phyloP scores from a whole-genome alignment of 73 alveolate species.

The Blepharisma stoltei region DNA sequence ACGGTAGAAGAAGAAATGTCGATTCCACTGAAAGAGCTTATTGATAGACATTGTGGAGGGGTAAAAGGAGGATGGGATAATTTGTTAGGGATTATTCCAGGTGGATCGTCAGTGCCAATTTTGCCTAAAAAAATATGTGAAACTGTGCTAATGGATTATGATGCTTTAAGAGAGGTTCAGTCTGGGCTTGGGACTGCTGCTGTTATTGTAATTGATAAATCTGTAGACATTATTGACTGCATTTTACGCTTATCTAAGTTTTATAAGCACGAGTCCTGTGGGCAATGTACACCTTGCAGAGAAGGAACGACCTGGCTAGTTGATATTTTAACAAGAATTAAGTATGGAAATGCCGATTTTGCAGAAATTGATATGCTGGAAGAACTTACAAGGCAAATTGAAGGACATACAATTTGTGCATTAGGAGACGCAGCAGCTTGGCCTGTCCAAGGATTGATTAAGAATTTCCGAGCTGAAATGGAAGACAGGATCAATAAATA shows the following conservation, averaged over 20 bases:
- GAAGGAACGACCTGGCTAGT: constrained; percentile 91
- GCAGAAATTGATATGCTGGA: constrained; percentile 88
- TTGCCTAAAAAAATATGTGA: constrained; percentile 75
- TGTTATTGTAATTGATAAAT: constrained; percentile 86
- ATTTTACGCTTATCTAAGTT: constrained; percentile 77
- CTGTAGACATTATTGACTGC: constrained; percentile 82
- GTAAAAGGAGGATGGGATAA: constrained; percentile 95
- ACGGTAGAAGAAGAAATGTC: constrained; percentile 88
- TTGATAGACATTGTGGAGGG: constrained; percentile 89
- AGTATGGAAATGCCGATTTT: constrained; percentile 83
- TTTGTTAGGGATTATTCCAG: constrained; percentile 77
- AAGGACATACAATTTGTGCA: constrained; percentile 92
- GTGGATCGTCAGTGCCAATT: constrained; percentile 90
- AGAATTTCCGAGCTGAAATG: constrained; percentile 72
- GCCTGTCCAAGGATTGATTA: constrained; percentile 88
- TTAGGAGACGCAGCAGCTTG: constrained; percentile 95
- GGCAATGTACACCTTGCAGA: constrained; percentile 91
- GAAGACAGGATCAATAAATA: constrained; percentile 85
- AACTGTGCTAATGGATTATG: constrained; percentile 87
- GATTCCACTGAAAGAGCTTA: constrained; percentile 77
- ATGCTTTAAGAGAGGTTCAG: constrained; percentile 73
- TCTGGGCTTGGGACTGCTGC: constrained; percentile 95
- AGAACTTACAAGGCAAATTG: constrained; percentile 79
- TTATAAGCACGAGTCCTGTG: constrained; percentile 87
- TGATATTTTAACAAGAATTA: constrained; percentile 73